Percentiles rank a stretch among this genome's conserved stretches.
Conservation (phyloP, 306 rosid species). For the Sesbania bispinosa region DNA sequence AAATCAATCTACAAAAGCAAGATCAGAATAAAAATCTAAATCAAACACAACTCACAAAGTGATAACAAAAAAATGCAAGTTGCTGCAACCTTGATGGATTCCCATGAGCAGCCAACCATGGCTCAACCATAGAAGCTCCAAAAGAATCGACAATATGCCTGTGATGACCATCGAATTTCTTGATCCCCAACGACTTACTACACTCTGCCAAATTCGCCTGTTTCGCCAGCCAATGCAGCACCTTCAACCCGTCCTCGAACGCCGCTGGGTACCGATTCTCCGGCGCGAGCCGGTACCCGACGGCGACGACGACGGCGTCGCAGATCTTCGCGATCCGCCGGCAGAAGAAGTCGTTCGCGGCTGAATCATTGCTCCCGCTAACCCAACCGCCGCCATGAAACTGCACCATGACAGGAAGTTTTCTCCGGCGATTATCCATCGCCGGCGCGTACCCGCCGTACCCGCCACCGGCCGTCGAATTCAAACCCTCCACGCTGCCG, state of each 20-base stretch:
- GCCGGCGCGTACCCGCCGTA: conserved; percentile 75
- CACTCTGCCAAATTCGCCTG: conserved; percentile 94
- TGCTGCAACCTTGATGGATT: conserved; percentile 76
- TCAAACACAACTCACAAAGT: background rate
- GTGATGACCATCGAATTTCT: conserved; percentile 50
- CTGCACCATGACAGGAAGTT: conserved; percentile 76
- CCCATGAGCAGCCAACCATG: conserved; percentile 96
- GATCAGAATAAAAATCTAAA: conserved; percentile 3
- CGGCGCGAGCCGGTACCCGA: conserved; percentile 87
- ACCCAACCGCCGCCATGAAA: conserved; percentile 99
- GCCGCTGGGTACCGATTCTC: conserved; percentile 90
- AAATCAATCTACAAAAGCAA: conserved; percentile 3
- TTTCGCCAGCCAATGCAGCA: conserved; percentile 91
- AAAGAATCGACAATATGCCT: conserved; percentile 72
- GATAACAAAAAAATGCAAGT: background rate
- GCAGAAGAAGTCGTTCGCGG: conserved; percentile 74
- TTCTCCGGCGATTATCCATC: conserved; percentile 38
- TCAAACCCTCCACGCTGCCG: conserved; percentile 49
- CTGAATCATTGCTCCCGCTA: conserved; percentile 85
- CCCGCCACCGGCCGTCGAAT: conserved; percentile 32
- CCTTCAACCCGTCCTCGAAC: conserved; percentile 84
- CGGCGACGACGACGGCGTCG: conserved; percentile 68
- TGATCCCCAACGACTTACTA: conserved; percentile 63
- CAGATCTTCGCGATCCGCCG: conserved; percentile 77
- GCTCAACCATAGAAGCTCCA: conserved; percentile 86